phyloP scores from a whole-genome alignment of 2,329 filamentous ascomycete genomes.

The Elsinoe fawcettii region DNA sequence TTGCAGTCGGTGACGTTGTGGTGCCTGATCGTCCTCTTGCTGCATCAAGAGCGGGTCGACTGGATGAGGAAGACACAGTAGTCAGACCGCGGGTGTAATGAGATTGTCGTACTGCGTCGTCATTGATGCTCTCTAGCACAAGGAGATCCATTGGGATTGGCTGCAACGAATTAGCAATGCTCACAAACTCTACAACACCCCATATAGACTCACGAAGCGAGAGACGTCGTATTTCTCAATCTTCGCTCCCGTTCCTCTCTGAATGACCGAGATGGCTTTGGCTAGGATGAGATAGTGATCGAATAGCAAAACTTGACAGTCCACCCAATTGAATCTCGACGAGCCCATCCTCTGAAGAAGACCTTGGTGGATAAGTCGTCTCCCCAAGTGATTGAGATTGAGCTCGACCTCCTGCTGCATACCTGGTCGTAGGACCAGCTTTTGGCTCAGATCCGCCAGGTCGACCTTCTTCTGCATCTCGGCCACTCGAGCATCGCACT shows the following conservation, averaged over 20 bases:
- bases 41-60: conserved; percentile 24
- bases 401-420: conserved; percentile 77
- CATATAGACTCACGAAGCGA: conserved; percentile 55
- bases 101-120: conserved; percentile 79
- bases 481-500: conserved; percentile 86
- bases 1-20: conserved; percentile 32
- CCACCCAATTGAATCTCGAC: conserved; percentile 85
- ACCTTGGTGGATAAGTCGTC: conserved; percentile 80
- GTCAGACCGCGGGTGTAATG: conserved; percentile 63
- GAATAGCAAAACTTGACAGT: conserved; percentile 87
- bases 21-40: conserved; percentile 17
- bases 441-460: conserved; percentile 73
- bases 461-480: conserved; percentile 89
- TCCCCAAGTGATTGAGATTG: conserved; percentile 87
- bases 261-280: conserved; percentile 57
- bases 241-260: conserved; percentile 60
- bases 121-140: conserved; percentile 83
- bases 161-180: conserved; percentile 28
- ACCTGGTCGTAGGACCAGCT: conserved; percentile 75
- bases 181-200: background rate
- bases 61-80: conserved; percentile 54
- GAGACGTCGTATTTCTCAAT: conserved; percentile 86
- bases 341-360: conserved; percentile 83
- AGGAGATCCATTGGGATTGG: conserved; percentile 95
- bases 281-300: conserved; percentile 94